phyloP scores from a whole-genome alignment of 371 early-diverging fungal species.

The Mucor indicus region DNA sequence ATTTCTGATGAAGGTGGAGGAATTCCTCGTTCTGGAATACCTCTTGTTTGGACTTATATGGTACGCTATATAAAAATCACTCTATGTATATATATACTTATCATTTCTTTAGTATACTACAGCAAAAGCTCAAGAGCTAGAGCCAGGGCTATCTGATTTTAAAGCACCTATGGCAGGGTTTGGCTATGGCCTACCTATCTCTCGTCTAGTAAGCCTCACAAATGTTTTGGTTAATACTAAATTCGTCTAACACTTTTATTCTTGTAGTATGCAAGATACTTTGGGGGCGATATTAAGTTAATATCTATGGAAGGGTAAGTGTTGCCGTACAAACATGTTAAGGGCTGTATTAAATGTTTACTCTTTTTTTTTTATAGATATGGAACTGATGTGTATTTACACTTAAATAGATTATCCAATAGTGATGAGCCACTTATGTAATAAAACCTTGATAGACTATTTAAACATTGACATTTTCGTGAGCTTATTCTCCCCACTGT shows the following conservation, averaged over 20 bases:
- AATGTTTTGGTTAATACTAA: neutral
- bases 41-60: slow-evolving; percentile 96
- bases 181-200: slow-evolving; percentile 95
- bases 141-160: slow-evolving; percentile 86
- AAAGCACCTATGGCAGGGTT: slow-evolving; percentile 97
- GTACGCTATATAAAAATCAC: slow-evolving; percentile 13
- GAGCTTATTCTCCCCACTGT: too few relatives aligned
- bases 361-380: slow-evolving; percentile 43
- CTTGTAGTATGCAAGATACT: slow-evolving; percentile 80
- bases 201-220: slow-evolving; percentile 59
- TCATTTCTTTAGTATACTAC: slow-evolving; percentile 75
- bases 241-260: too few relatives aligned
- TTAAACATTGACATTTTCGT: too few relatives aligned
- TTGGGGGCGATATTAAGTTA: slow-evolving; percentile 92
- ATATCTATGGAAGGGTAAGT: slow-evolving; percentile 93
- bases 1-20: slow-evolving; percentile 96
- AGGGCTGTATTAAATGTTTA: neutral
- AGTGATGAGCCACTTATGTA: slow-evolving; percentile 84
- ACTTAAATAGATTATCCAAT: slow-evolving; percentile 86
- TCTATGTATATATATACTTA: neutral
- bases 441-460: too few relatives aligned
- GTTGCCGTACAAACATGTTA: neutral
- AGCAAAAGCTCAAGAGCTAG: slow-evolving; percentile 84
- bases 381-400: slow-evolving; percentile 94
- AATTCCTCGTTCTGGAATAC: slow-evolving; percentile 86